Evolutionary conservation across 345 rosid genomes (phyloP).

Genomic region (Eucalyptus curtisii): DNA sequence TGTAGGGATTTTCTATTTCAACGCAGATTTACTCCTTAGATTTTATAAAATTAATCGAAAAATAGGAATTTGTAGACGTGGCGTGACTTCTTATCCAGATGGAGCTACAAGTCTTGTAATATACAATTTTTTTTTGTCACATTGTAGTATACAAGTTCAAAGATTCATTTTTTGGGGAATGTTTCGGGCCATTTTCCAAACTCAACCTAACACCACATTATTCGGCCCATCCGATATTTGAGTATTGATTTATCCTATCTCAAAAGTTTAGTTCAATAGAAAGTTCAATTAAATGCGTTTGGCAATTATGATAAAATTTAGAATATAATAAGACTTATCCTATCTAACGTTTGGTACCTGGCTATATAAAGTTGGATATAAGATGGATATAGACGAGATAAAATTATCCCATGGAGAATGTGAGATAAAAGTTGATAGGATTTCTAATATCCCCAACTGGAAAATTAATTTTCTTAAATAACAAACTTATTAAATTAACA

Average conservation of each 20-base stretch:
- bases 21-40: background rate
- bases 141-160: background rate
- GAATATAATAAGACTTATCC: rapidly evolving
- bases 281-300: too few species aligned
- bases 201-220: background rate
- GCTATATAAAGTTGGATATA: rapidly evolving
- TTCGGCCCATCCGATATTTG: background rate
- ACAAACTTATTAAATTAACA: too few species aligned
- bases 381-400: too few species aligned
- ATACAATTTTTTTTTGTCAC: background rate
- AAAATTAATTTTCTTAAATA: too few species aligned
- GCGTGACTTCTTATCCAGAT: background rate
- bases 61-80: background rate
- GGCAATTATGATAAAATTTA: too few species aligned
- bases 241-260: background rate
- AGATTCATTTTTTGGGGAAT: background rate
- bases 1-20: background rate
- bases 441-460: too few species aligned
- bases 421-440: too few species aligned
- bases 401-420: too few species aligned
- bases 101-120: background rate
- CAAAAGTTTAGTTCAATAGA: background rate
- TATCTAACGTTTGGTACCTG: rapidly evolving
- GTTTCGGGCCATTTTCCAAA: background rate
- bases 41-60: too few species aligned